phyloP scores from a whole-genome alignment of 2,329 filamentous ascomycete genomes.

The Stemphylium lycopersici region DNA sequence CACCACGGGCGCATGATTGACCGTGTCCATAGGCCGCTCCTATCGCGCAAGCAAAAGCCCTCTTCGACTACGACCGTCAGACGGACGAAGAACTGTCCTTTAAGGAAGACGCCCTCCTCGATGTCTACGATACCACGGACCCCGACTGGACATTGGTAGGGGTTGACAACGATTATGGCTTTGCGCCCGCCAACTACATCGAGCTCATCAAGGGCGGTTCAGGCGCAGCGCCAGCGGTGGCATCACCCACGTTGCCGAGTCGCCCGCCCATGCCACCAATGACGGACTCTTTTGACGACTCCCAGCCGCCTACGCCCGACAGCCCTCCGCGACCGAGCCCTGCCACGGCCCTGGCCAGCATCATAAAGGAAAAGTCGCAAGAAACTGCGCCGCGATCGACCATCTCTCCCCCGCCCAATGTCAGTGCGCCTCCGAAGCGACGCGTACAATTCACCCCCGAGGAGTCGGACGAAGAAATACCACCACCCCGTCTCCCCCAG shows the following conservation, averaged over 20 bases:
- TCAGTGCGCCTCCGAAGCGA: constrained; percentile 53
- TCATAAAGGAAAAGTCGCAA: constrained; percentile 58
- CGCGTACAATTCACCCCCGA: constrained; percentile 67
- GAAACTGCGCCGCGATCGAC: constrained; percentile 37
- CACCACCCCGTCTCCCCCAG: constrained; percentile 65
- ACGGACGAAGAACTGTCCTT: constrained; percentile 98
- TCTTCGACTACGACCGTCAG: constrained; percentile 97
- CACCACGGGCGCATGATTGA: constrained; percentile 6
- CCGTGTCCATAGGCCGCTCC: constrained; percentile 60
- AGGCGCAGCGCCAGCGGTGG: constrained; percentile 31
- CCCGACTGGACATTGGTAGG: constrained; percentile 97
- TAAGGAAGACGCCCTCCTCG: constrained; percentile 80
- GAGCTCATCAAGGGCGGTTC: constrained; percentile 65
- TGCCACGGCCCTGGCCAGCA: constrained; percentile 64
- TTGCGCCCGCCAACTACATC: constrained; percentile 96
- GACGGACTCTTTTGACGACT: constrained; percentile 53
- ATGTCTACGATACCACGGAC: constrained; percentile 88
- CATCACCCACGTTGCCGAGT: constrained; percentile 55
- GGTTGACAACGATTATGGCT: constrained; percentile 83
- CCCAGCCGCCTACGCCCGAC: constrained; percentile 52
- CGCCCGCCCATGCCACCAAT: constrained; percentile 48
- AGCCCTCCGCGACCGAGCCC: constrained; percentile 58
- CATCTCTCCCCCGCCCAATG: constrained; percentile 59
- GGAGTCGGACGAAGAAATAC: constrained; percentile 69
- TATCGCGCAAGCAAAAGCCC: constrained; percentile 76